These are phyloP conservation scores for Cadophora gregata DNA, from an alignment of 2,329 filamentous ascomycete species.

Conservation along the genomic window DNA sequence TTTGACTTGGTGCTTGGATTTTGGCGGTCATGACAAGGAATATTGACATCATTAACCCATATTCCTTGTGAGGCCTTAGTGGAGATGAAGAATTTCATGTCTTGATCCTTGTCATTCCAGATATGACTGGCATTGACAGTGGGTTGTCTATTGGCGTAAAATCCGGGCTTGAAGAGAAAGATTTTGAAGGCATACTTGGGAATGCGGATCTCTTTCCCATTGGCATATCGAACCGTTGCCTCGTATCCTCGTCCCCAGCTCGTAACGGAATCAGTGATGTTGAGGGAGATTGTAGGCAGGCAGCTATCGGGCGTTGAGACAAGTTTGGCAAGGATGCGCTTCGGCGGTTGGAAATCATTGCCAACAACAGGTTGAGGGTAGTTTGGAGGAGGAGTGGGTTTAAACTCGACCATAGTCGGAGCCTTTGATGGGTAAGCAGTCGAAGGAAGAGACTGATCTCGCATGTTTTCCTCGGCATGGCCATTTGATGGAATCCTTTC, in stretches of 20 bases:
- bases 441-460: conserved; percentile 25
- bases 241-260: conserved; percentile 77
- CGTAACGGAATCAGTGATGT: conserved; percentile 69
- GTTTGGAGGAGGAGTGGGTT: conserved; percentile 6
- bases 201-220: conserved; percentile 70
- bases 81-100: conserved; percentile 71
- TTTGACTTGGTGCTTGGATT: conserved; percentile 56
- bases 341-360: conserved; percentile 44
- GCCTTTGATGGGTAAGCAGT: conserved; percentile 26
- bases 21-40: conserved; percentile 57
- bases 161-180: conserved; percentile 73
- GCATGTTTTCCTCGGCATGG: neutral
- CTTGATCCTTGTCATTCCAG: conserved; percentile 40
- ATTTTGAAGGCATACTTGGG: conserved; percentile 84
- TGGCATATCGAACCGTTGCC: conserved; percentile 72
- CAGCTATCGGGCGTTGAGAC: conserved; percentile 70
- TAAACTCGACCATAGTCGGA: conserved; percentile 16
- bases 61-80: conserved; percentile 82
- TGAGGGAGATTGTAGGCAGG: conserved; percentile 65
- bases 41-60: conserved; percentile 73
- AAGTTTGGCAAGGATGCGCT: conserved; percentile 66
- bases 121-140: conserved; percentile 39
- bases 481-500: conserved; percentile 4
- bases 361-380: conserved; percentile 27
- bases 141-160: conserved; percentile 62